Evolutionary conservation across 208 protist genomes (phyloP).

Genomic region (Trypanosoma cruzi): DNA sequence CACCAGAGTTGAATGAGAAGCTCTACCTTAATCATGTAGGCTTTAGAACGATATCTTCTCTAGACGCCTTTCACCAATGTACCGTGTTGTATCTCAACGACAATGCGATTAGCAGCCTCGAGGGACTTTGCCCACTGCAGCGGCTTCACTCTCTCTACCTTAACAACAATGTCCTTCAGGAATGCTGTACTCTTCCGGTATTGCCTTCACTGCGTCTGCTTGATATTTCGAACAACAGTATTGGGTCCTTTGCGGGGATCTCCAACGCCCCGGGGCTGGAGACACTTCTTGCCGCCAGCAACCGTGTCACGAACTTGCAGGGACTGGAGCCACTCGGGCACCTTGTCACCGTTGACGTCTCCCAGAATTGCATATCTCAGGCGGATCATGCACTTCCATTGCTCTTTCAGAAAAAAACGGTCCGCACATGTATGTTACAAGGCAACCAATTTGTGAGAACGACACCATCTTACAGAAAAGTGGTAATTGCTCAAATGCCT

Average conservation of each 20-base stretch:
- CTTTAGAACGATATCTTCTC: slow-evolving; percentile 63
- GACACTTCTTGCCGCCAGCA: slow-evolving; percentile 62
- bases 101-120: slow-evolving; percentile 86
- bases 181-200: slow-evolving; percentile 61
- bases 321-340: slow-evolving; percentile 15
- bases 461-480: slow-evolving; percentile 81
- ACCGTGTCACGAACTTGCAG: slow-evolving; percentile 36
- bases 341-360: slow-evolving; percentile 44
- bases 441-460: slow-evolving; percentile 74
- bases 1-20: slow-evolving; percentile 93
- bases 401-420: slow-evolving; percentile 16
- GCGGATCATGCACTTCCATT: slow-evolving; percentile 23
- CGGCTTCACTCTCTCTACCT: slow-evolving; percentile 85
- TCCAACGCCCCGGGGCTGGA: slow-evolving; percentile 39
- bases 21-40: slow-evolving; percentile 93
- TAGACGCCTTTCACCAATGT: slow-evolving; percentile 81
- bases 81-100: slow-evolving; percentile 91
- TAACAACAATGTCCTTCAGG: slow-evolving; percentile 79
- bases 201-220: slow-evolving; percentile 68
- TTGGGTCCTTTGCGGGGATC: slow-evolving; percentile 49
- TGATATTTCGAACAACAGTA: slow-evolving; percentile 87
- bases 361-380: slow-evolving; percentile 36
- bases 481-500: slow-evolving; percentile 53
- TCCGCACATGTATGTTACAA: slow-evolving; percentile 80
- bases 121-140: slow-evolving; percentile 62